These are phyloP conservation scores for Waltergamsia citrina DNA, from an alignment of 2,329 filamentous ascomycete genomes.

Conservation along the genomic window DNA sequence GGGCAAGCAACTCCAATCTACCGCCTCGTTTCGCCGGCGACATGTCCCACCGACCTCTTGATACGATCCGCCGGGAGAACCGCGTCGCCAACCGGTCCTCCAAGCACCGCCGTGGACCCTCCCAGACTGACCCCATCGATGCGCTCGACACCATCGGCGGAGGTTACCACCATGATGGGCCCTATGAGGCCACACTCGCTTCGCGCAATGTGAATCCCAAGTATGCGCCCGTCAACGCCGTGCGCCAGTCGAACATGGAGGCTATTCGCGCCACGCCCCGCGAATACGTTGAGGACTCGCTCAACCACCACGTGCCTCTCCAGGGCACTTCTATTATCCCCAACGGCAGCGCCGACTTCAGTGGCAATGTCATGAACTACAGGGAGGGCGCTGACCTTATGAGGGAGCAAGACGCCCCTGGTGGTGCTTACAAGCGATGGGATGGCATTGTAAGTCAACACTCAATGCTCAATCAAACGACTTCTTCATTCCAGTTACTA, in stretches of 20 bases:
- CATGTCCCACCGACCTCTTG: slow-evolving; percentile 55
- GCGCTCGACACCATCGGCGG: slow-evolving; percentile 59
- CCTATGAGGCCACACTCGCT: slow-evolving; percentile 74
- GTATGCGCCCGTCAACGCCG: slow-evolving; percentile 67
- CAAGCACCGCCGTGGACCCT: slow-evolving; percentile 51
- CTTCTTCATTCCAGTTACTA: slow-evolving; percentile 2
- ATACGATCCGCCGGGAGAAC: slow-evolving; percentile 53
- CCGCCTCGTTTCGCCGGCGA: slow-evolving; percentile 49
- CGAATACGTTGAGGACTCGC: slow-evolving; percentile 67
- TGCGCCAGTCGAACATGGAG: slow-evolving; percentile 62
- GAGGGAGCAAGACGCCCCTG: slow-evolving; percentile 57
- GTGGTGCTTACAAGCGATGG: slow-evolving; percentile 72
- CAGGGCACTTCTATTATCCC: slow-evolving; percentile 74
- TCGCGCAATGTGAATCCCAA: slow-evolving; percentile 58
- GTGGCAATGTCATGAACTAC: slow-evolving; percentile 66
- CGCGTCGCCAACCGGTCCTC: slow-evolving; percentile 47
- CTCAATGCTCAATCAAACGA: not conserved
- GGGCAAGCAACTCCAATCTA: slow-evolving; percentile 10
- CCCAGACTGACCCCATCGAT: slow-evolving; percentile 73
- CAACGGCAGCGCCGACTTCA: slow-evolving; percentile 57
- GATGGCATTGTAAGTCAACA: slow-evolving; percentile 57
- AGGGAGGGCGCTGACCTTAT: slow-evolving; percentile 82
- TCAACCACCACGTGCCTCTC: slow-evolving; percentile 66
- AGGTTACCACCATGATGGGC: slow-evolving; percentile 80
- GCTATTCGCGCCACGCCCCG: slow-evolving; percentile 72